Evolutionary conservation across 148 eudicot genomes (phyloP).

Genomic region (Amaranthus cruentus): DNA sequence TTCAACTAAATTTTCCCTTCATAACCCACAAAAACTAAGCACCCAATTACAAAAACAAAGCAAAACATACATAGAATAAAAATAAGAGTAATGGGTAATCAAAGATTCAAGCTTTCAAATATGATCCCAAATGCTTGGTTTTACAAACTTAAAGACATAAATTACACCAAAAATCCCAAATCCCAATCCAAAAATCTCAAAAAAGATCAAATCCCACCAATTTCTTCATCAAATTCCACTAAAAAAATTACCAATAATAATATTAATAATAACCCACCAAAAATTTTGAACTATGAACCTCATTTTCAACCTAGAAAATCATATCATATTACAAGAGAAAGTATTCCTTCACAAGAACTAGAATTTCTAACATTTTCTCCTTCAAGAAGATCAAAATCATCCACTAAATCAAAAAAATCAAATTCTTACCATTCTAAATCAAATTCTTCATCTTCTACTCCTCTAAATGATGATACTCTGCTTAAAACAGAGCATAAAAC

Average conservation of each 20-base stretch:
- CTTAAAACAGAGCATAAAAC: conserved; percentile 14
- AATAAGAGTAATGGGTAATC: conserved; percentile 34
- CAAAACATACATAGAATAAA: neutral
- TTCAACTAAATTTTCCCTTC: neutral
- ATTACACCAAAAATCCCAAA: conserved; percentile 17
- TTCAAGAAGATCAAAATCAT: conserved; percentile 25
- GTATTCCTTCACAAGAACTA: conserved; percentile 14
- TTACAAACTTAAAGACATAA: conserved; percentile 43
- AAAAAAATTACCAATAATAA: neutral
- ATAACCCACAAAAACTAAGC: neutral
- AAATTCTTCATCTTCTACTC: conserved; percentile 17
- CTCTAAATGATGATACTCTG: conserved; percentile 15
- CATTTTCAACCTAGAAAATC: conserved; percentile 31
- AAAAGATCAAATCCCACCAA: conserved; percentile 4
- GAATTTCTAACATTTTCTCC: conserved; percentile 25
- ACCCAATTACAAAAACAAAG: neutral
- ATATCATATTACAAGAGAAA: conserved; percentile 65
- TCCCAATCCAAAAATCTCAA: conserved; percentile 9
- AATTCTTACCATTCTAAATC: conserved; percentile 18
- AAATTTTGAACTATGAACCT: neutral
- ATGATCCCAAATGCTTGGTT: conserved; percentile 62
- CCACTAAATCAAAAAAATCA: conserved; percentile 30
- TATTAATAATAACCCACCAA: neutral
- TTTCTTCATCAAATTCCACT: conserved; percentile 22
- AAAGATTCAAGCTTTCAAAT: conserved; percentile 39